phyloP scores from a whole-genome alignment of 176 grass and related monocot genomes.

The Microstegium vimineum region DNA sequence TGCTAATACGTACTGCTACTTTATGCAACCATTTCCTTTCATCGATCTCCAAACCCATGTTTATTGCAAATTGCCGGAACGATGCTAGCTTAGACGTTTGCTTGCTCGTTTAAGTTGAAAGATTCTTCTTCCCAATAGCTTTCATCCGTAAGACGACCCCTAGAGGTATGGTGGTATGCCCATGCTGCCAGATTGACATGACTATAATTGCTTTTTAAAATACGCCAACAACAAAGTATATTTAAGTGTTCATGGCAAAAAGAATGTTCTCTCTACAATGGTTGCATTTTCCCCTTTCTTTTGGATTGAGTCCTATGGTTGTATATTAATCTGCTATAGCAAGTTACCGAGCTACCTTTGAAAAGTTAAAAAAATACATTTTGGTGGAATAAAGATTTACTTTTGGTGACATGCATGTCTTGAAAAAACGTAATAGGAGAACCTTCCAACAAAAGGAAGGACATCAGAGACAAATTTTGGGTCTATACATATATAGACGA shows the following conservation, averaged over 20 bases:
- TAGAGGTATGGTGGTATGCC: not conserved
- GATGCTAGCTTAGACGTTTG: constrained; percentile 12
- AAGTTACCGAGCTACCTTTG: no score
- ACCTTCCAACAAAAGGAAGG: no score
- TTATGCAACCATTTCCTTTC: constrained; percentile 4
- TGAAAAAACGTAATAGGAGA: no score
- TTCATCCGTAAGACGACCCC: not conserved
- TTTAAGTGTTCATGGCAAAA: not conserved
- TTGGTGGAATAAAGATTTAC: no score
- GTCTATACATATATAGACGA: no score
- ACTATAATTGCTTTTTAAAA: not conserved
- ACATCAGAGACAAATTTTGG: no score
- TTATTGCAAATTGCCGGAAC: constrained; percentile 28
- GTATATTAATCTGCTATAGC: not conserved
- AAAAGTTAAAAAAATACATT: no score
- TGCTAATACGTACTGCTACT: not conserved
- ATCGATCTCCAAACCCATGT: not conserved
- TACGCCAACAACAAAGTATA: not conserved
- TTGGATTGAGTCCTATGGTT: not conserved
- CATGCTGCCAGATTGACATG: constrained; percentile 10
- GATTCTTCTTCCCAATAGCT: constrained; percentile 27
- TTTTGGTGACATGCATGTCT: no score
- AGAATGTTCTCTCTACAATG: not conserved
- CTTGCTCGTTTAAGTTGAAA: constrained; percentile 3
- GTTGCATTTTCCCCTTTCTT: not conserved